A percentile compares a stretch with the other conserved stretches of the same genome.
phyloP scores from a whole-genome alignment of 768 basidiomycete genomes.

The Agaricus blazei region DNA sequence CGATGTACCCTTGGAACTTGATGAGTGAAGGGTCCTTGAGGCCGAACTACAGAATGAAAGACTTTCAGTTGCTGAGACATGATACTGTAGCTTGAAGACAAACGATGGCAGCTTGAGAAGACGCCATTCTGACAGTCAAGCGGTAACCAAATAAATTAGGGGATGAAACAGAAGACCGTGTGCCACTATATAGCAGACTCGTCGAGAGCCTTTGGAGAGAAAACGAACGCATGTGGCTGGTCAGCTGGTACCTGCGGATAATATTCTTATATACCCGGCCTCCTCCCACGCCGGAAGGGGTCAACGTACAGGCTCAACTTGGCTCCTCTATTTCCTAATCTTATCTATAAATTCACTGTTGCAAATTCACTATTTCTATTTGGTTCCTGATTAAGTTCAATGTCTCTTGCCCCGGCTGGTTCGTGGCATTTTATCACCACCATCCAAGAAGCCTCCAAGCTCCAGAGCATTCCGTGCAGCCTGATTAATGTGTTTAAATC shows the following conservation, averaged over 20 bases:
- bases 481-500: conserved; percentile 93
- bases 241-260: conserved; percentile 1
- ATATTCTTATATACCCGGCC: not conserved
- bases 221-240: conserved; percentile 5
- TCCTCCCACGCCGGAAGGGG: not conserved
- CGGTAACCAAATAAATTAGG: conserved; percentile 1
- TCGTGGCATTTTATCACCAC: conserved; percentile 28
- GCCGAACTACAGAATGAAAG: conserved; percentile 43
- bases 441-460: conserved; percentile 78
- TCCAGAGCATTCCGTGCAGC: conserved; percentile 91
- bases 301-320: conserved; percentile 2
- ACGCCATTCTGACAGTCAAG: conserved; percentile 45
- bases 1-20: conserved; percentile 72
- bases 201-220: conserved; percentile 8
- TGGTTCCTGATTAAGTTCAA: conserved; percentile 1
- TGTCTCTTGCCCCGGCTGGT: conserved; percentile 23
- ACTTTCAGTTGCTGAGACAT: not conserved
- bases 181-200: conserved; percentile 3
- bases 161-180: not conserved
- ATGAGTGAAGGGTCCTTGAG: conserved; percentile 76
- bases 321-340: not conserved
- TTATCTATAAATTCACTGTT: no score
- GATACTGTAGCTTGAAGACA: conserved; percentile 9
- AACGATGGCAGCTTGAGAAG: conserved; percentile 40
- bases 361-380: no score